Percentiles rank a stretch among this genome's conserved stretches.
Conservation (phyloP, 805 yeast genomes). For the Ogataea sp. region DNA sequence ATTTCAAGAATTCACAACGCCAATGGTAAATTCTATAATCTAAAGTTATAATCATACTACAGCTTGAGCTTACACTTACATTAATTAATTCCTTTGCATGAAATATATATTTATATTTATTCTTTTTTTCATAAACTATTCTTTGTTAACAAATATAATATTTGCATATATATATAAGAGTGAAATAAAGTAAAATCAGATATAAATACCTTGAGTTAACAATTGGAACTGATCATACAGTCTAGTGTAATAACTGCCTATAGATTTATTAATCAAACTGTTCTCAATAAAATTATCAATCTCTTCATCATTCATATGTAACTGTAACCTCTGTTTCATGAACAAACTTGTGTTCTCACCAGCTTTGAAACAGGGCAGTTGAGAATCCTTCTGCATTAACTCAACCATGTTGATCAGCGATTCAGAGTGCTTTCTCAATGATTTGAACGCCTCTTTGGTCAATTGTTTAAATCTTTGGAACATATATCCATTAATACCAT, state of each 20-base stretch:
- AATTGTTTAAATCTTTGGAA: constrained; percentile 54
- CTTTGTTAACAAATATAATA: background rate
- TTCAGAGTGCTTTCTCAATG: constrained; percentile 65
- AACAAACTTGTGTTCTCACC: constrained; percentile 79
- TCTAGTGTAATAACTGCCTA: constrained; percentile 84
- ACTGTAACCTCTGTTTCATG: constrained; percentile 73
- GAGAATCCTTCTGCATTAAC: constrained; percentile 87
- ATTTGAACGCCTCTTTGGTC: constrained; percentile 66
- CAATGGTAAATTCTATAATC: constrained; percentile 23
- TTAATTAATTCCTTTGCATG: background rate
- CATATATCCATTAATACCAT: constrained; percentile 60
- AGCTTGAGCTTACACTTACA: background rate
- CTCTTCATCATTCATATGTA: constrained; percentile 65
- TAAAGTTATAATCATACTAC: constrained; percentile 10
- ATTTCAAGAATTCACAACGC: constrained; percentile 32
- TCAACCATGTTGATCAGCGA: constrained; percentile 79
- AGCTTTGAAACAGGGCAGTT: constrained; percentile 83
- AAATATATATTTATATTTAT: background rate
- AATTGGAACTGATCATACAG: constrained; percentile 93
- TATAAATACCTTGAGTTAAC: constrained; percentile 90
- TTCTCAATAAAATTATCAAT: constrained; percentile 74
- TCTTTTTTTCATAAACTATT: no score
- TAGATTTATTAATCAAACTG: constrained; percentile 66
- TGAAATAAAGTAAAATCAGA: no score
- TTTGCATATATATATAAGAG: no score